Evolutionary conservation across 2,329 filamentous ascomycete genomes (phyloP), one percentile per base, ranked within the genome.

Genomic region (Aspergillus arachidicola): DNA sequence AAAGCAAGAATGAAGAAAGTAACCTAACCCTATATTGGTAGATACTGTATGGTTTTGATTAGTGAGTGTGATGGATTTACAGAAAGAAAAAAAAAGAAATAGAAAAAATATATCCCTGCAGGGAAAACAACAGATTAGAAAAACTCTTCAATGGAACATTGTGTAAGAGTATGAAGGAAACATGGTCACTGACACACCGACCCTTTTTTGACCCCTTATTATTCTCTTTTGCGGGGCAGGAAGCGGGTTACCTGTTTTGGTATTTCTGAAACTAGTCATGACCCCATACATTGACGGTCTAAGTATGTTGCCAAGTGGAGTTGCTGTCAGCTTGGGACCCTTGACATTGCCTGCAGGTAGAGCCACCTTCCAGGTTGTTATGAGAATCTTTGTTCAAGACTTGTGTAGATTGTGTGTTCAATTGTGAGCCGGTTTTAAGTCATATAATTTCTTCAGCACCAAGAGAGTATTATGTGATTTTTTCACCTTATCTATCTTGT

Each of bases 201-300:
- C 51, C 51, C 21, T 55, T 38, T 38, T 38, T 21, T 21, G 51
- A 55, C 51, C 51, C 51, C 51, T 55, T 55, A 55, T 38, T 55
- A 19, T 9, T 36, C 21, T 26, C 51, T 38, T 38, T 55, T 55
- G 51, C 51, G 51, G 51, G 51, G 51, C 51, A 55, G 19, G 16
- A n/a, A 34, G 32, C 51, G 34, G 21, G 21, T 38, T 55, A 19
- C 51, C 51, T 26, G n/a, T 55, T 55, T 55, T 55, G 51, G 51
- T 38, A 38, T 55, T 55, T 55, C 51, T 55, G 51, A 55, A 55
- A 55, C 51, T 55, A 55, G 51, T 54, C 50, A 30, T 34, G 28
- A 53, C 50, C 30, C 50, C 50, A 36, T 54, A 36, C 51, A 54
- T 23, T 30, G 30, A 36, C n/a, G 16, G 46, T 50, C 23, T 46